Base-by-base conservation (phyloP, 495 filamentous ascomycete genomes). In the Stereocaulon alpinum region DNA sequence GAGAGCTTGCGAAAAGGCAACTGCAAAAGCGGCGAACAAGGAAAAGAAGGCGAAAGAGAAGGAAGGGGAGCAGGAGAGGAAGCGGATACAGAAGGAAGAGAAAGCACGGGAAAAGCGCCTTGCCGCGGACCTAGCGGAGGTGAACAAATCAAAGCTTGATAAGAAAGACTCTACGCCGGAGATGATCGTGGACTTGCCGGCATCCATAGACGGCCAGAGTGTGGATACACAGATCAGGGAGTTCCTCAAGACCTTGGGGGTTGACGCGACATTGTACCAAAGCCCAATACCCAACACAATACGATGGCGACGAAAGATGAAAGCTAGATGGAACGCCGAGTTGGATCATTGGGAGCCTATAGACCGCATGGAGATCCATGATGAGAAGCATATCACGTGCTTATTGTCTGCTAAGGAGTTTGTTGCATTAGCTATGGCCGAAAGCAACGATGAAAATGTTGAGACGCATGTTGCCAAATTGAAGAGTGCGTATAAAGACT, bases 121-220 rank as follows among this genome's bases (percentile, higher is more conserved):
- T 12, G 85, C 81, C 15, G 80, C 82, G 14, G 87, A 90, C 43
- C 72, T 91, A 11, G 79, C 82, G 12, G 84, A 85, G 49, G 86
- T 84, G 47, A 93, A 95, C 71, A 89, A 84, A 66, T 72, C 85
- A 4, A 85, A 82, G 53, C 85, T 81, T 0, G 83, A 88, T 70
- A 90, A 87, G 72, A 93, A 89, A 64, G 77, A 84, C 17, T 85
- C 87, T 0, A 80, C 80, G 0, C 80, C 78, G 1, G 89, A 95
- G 70, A 93, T 95, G 87, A 86, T 95, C n/a, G 76, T 89, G 5
- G 86, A 91, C 69, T 73, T 95, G 22, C 79, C 87, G 1, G 71
- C 66, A 9, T 75, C 75, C 11, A 69, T 93, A 9, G 69, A 76
- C 15, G 74, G 69, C 15, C 70, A 68, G 7, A 76, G 69, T 34